Conservation (phyloP, 148 eudicot genomes). For the Rheum nobile region DNA sequence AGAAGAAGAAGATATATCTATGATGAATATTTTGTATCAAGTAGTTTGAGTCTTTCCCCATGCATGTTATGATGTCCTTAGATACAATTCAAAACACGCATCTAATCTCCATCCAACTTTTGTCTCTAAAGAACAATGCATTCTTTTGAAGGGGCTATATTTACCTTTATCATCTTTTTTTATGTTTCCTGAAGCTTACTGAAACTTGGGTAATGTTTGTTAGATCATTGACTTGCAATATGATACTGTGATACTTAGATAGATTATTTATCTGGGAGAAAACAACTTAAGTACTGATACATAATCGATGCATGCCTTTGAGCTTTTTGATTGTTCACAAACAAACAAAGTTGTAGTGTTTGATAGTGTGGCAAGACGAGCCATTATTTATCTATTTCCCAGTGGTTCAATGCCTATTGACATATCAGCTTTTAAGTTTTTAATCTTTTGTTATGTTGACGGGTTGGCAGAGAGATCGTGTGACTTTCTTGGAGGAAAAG, state of each 20-base stretch:
- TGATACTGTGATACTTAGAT: neutral
- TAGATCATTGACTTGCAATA: neutral
- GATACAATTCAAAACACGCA: neutral
- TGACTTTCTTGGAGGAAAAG: slow-evolving; percentile 59
- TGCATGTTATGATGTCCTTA: neutral
- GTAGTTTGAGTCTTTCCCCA: neutral
- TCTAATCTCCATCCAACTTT: neutral
- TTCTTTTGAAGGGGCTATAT: neutral
- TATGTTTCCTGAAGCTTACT: neutral
- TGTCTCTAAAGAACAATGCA: neutral
- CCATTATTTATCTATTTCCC: neutral
- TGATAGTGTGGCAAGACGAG: neutral
- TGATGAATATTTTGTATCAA: neutral
- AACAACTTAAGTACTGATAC: neutral
- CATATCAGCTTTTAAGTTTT: neutral
- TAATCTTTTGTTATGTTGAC: neutral
- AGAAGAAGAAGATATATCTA: neutral
- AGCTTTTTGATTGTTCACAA: neutral
- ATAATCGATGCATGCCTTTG: neutral
- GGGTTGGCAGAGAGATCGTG: slow-evolving; percentile 51
- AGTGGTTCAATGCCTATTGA: neutral
- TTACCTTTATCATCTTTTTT: neutral
- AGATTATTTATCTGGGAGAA: neutral
- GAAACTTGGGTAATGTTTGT: neutral
- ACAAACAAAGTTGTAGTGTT: neutral